Evolutionary conservation across 208 protist genomes (phyloP), one percentile per base, ranked within the genome.

Genomic region (Porcisia hertigi): DNA sequence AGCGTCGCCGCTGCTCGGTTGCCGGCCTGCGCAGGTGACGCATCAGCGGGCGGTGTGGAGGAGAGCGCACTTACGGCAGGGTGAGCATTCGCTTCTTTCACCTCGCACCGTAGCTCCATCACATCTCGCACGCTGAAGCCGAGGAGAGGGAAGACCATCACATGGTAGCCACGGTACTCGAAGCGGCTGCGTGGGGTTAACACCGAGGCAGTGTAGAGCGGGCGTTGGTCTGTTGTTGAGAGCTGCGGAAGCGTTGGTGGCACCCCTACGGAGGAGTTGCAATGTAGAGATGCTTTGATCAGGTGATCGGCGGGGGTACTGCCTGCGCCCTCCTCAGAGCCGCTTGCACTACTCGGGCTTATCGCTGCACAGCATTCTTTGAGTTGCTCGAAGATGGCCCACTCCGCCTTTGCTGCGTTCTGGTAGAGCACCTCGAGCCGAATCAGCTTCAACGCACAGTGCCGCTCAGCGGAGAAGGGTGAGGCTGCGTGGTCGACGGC

Each of bases 401-500:
- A 76, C 74, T 93, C 88, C 4, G 87, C 77, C 76, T 86, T 63
- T 7, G 88, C 88, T 20, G 83, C 88, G 3, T 76, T 71, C 41
- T 80, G 80, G 80, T 92, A 93, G 25, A 79, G 84, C 23, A 30
- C 69, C 20, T 69, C 88, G 45, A 57, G 74, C 25, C 78, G 78
- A 54, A 82, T 77, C 9, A 82, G 65, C 59, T 82, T 82, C 57
- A 82, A 47, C 7, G 78, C 78, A 69, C 78, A 82, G 52, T 82
- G 57, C 57, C 78, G 71, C 78, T 82, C 78, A 45, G 60, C 84
- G 23, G 74, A 75, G 39, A 64, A 79, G 88, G 65, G 78, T 25
- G 67, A 54, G 30, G 72, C 67, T n/a, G 78, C 78, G 80, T 99
- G 89, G 77, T 99, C 97, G 59, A 94, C 80, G 55, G 88, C 90